Conservation (phyloP, 2,329 filamentous ascomycete species). For the Lojkania enalia region DNA sequence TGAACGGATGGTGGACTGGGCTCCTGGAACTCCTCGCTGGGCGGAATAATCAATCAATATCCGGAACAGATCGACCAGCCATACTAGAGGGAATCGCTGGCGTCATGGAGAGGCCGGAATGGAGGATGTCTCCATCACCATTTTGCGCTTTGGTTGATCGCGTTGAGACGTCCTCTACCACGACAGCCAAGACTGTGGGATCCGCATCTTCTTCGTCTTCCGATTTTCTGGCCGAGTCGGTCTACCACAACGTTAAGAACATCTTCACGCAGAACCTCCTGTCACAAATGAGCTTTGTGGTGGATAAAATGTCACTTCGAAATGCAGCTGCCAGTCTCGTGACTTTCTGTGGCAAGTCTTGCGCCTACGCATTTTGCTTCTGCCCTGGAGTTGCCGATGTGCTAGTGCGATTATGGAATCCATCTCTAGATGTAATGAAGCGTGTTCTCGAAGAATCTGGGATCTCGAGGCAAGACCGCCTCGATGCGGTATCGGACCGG, state of each 20-base stretch:
- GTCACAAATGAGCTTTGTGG: constrained; percentile 82
- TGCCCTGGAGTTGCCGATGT: constrained; percentile 84
- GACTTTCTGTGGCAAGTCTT: constrained; percentile 86
- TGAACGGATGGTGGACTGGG: constrained; percentile 90
- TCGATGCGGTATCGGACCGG: constrained; percentile 58
- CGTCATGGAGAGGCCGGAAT: constrained; percentile 88
- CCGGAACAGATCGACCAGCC: constrained; percentile 79
- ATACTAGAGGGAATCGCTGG: constrained; percentile 77
- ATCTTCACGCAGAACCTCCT: constrained; percentile 83
- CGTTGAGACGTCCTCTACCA: constrained; percentile 48
- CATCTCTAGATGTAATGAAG: constrained; percentile 69
- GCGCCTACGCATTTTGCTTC: constrained; percentile 92
- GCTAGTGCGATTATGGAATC: constrained; percentile 77
- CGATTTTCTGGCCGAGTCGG: constrained; percentile 73
- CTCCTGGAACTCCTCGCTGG: constrained; percentile 81
- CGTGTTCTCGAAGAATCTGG: constrained; percentile 72
- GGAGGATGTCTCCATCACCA: constrained; percentile 72
- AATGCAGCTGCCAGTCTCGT: constrained; percentile 69
- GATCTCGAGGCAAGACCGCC: constrained; percentile 58
- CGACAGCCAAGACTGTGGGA: constrained; percentile 56
- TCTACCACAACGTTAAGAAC: constrained; percentile 85
- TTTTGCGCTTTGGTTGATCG: constrained; percentile 66
- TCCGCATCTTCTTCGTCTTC: constrained; percentile 64
- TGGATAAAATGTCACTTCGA: constrained; percentile 83
- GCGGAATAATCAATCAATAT: constrained; percentile 72